Percentiles rank a stretch among this genome's conserved stretches.
phyloP scores from a whole-genome alignment of 75 land plant species.

The Picea glauca region DNA sequence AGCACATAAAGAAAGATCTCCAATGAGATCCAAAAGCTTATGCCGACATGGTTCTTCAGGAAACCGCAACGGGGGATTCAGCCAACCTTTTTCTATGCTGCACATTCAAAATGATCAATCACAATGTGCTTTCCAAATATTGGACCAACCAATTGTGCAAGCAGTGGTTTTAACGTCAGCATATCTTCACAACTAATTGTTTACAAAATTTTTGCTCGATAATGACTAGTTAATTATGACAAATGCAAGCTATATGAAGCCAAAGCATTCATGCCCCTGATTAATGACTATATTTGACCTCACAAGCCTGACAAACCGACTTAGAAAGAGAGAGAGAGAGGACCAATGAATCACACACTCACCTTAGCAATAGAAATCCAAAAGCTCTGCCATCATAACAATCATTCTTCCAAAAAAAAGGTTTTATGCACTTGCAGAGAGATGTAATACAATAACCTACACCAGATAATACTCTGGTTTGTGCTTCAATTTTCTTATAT shows the following conservation, averaged over 20 bases:
- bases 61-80: slow-evolving; percentile 95
- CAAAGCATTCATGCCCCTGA: too few relatives aligned
- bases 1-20: slow-evolving; percentile 92
- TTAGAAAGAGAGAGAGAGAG: too few relatives aligned
- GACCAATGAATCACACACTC: not conserved
- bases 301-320: too few relatives aligned
- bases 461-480: too few relatives aligned
- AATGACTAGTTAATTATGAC: not conserved
- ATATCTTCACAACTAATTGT: not conserved
- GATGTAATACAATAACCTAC: not conserved
- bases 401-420: too few relatives aligned
- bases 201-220: not conserved
- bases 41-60: slow-evolving; percentile 94
- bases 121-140: not conserved
- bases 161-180: not conserved
- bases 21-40: slow-evolving; percentile 88
- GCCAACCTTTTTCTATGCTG: slow-evolving; percentile 76
- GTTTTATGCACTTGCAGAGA: not conserved
- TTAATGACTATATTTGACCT: too few relatives aligned
- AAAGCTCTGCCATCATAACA: not conserved
- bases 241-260: not conserved
- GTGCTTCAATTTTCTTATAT: too few relatives aligned
- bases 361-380: not conserved
- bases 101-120: slow-evolving; percentile 12
- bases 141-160: not conserved